Percentiles rank a stretch among this genome's conserved stretches.
Evolutionary conservation across 2,329 filamentous ascomycete genomes (phyloP).

Genomic region (Cercospora berteroae): DNA sequence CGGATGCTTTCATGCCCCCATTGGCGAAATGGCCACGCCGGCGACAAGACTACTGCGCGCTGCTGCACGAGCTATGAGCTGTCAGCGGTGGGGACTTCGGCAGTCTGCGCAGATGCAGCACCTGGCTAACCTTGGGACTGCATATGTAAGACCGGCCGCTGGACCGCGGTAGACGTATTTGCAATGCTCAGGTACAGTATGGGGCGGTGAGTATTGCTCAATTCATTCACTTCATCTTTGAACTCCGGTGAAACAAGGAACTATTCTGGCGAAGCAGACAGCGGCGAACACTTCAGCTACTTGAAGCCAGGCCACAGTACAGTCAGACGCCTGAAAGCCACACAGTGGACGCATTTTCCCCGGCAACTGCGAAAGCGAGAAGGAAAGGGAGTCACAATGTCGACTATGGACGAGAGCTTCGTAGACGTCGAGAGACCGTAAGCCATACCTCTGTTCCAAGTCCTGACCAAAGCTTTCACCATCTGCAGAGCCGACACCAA

Average conservation of each 20-base stretch:
- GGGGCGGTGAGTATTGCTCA: background rate
- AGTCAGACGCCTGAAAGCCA: background rate
- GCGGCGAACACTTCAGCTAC: background rate
- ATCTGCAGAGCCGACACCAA: background rate
- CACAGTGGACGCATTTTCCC: background rate
- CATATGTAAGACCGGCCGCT: background rate
- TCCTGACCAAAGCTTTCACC: background rate
- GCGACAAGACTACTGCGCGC: conserved; percentile 5
- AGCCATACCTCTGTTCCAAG: background rate
- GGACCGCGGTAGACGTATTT: background rate
- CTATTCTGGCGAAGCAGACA: background rate
- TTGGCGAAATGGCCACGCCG: background rate
- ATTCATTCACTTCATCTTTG: background rate
- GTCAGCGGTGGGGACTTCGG: conserved; percentile 8
- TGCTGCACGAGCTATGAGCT: conserved; percentile 12
- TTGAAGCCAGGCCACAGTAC: background rate
- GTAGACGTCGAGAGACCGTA: conserved; percentile 4
- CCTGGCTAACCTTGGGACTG: background rate
- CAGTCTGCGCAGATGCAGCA: background rate
- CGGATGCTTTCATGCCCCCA: background rate
- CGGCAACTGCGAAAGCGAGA: background rate
- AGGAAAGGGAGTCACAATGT: background rate
- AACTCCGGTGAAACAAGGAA: no score
- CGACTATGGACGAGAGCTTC: background rate
- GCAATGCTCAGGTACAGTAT: background rate